Base-by-base conservation (phyloP, 805 yeast genomes). In the Metschnikowia matae region DNA sequence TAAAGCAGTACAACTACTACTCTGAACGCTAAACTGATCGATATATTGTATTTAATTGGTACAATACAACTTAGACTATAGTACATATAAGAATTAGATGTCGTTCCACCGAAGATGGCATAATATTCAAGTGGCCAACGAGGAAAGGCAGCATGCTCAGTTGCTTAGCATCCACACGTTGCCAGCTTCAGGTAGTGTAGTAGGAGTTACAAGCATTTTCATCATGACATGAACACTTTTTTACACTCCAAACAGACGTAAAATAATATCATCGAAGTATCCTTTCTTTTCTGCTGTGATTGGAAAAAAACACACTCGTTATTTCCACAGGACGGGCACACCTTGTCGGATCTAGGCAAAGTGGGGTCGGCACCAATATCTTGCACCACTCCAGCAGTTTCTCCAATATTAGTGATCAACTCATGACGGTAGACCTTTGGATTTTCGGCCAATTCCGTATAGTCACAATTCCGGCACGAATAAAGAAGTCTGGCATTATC, bases 281-380 rank as follows among this genome's bases (percentile, higher is more conserved):
- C 99, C 46, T 89, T 90, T 50, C 97, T 80, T 62, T 91, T 82
- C 70, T 94, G 97, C 67, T 94, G 99, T 23, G 94, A 84, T 70
- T 94, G 99, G 79, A 94, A 94, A 66, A 94, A 94, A 37, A 94
- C 99, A 69, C 96, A 89, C 59, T 91, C 96, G 56, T 83, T 82
- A 53, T 87, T 85, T 59, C 81, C 84, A 70, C 99, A 94, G 48
- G 79, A 77, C 3, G 97, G 96, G 68, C 99, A 94, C 61, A 87
- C 91, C 64, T 88, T 88, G 67, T 92, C 94, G 1, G 96, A 87
- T 57, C 97, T 78, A 49, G 99, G 99, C 64, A 94, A 83, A 2
- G 99, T 94, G n/a, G 98, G 98, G 69, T 94, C 99, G 21, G 85
- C 77, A 0, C 97, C 97, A 57, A 94, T 87, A 67, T 92, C 98